Base-by-base conservation (phyloP, 352 stramenopile genomes). In the Globisporangium yorkense region DNA sequence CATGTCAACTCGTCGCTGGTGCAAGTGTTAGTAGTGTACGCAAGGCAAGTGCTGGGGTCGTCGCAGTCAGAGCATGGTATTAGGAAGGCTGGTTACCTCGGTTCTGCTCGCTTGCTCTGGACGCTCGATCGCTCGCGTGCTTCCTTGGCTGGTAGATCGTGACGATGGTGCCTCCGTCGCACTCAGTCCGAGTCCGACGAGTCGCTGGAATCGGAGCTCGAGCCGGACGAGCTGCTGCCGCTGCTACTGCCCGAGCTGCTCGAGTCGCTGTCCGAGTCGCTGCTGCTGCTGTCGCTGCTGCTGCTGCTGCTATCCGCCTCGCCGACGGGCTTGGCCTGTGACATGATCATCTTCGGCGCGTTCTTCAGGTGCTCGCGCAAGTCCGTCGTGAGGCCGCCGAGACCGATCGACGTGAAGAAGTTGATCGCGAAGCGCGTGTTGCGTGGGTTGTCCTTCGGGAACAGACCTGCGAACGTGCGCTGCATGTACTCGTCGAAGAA, bases 401-500 rank as follows among this genome's bases (percentile, higher is more conserved):
- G 80, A 65, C 97, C 97, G 57, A 99, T 99, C 8, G 87, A 97
- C 40, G 97, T 99, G 79, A 99, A 99, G 70, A 99, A 99, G 63
- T 99, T 99, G 81, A 99, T 99, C 4, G 97, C 96, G 63, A 99
- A 99, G 20, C 97, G 92, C 54, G 96, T 99, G 72, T 99, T 98
- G 46, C 96, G 89, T 18, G 97, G 89, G 58, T 98, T 98, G 61
- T 98, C 96, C 55, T 88, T 97, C 0, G 97, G 97, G 62, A 99
- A 99, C 51, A 99, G 81, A 5, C 96, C 96, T 12, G 72, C 81
- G 56, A 98, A 99, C 61, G 88, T 96, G 15, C 89, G 61, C 61
- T 77, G 62, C 92, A 98, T 97, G 65, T 89, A 89, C 27, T 82
- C 71, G 59, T 98, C 92, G 33, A 96, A 70, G 71, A 99, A 98